Percentiles rank a stretch among this genome's conserved stretches.
phyloP scores from a whole-genome alignment of 1,284 basidiomycete species.

The Volvariella volvacea region DNA sequence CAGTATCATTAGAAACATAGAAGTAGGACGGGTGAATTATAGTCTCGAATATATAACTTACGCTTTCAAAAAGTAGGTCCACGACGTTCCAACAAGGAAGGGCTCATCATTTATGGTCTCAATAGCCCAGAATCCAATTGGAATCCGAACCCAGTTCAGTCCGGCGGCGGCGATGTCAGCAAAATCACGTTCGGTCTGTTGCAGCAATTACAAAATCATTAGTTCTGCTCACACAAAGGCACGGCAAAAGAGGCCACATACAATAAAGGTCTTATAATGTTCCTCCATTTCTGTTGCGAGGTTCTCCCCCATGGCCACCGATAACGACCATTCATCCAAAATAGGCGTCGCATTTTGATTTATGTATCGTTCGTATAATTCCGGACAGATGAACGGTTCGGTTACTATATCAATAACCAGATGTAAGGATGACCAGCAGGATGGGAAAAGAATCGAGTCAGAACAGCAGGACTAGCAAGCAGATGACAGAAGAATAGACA shows the following conservation, averaged over 20 bases:
- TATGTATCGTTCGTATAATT: constrained; percentile 76
- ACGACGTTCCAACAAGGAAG: constrained; percentile 48
- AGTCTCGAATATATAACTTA: constrained; percentile 9
- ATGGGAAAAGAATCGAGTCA: not conserved
- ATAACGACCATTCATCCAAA: constrained; percentile 82
- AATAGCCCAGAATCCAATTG: constrained; percentile 80
- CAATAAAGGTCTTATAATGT: constrained; percentile 82
- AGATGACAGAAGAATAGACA: too few species aligned
- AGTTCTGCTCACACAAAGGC: constrained; percentile 1
- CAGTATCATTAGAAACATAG: constrained; percentile 5
- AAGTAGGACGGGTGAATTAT: not conserved
- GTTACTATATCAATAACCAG: constrained; percentile 20
- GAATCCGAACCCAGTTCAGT: constrained; percentile 76
- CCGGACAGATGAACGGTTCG: constrained; percentile 53
- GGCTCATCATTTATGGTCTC: constrained; percentile 55
- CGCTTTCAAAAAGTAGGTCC: constrained; percentile 44
- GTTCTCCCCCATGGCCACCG: constrained; percentile 51
- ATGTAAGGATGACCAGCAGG: constrained; percentile 24
- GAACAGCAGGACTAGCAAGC: not conserved
- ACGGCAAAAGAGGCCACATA: constrained; percentile 23
- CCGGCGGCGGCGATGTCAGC: constrained; percentile 73
- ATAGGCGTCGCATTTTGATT: constrained; percentile 37
- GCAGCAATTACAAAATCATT: constrained; percentile 4
- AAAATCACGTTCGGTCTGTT: constrained; percentile 73
- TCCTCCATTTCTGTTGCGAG: constrained; percentile 61